Conservation (phyloP, 306 rosid genomes). For the Medicago truncatula region MtrunA17r5.0-ANR NC_053042.1:38168501-38169000, state of each 20-base stretch:
- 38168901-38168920: neutral
- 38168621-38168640: constrained; percentile 80
- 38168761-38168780: constrained; percentile 58
- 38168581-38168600: constrained; percentile 46
- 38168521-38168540: constrained; percentile 9
- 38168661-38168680: constrained; percentile 69
- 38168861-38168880: neutral
- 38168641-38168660: constrained; percentile 65
- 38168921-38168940: neutral
- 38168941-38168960: neutral
- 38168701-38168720: constrained; percentile 79
- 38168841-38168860: neutral
- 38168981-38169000: neutral
- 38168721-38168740: constrained; percentile 75
- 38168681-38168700: constrained; percentile 73
- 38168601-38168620: constrained; percentile 54
- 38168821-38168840: neutral
- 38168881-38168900: neutral
- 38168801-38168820: neutral
- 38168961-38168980: neutral
- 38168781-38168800: neutral
- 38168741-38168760: constrained; percentile 67
- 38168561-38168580: neutral
- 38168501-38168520: constrained; percentile 4
- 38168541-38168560: neutral